Base-by-base conservation (phyloP, 176 grass and related monocot genomes). In the Carex scoparia region DNA sequence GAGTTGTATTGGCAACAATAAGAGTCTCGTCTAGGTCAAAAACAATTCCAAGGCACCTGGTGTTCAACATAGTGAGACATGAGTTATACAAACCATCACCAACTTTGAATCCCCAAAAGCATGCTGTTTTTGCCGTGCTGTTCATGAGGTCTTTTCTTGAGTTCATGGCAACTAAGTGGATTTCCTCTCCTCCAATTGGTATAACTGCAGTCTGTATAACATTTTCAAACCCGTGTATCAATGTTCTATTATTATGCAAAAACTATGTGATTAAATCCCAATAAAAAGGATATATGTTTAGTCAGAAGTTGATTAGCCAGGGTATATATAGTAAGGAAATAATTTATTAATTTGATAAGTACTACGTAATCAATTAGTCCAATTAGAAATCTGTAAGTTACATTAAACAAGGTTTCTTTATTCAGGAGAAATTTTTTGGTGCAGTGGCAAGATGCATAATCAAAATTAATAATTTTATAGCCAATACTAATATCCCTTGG, bases 1-100 rank as follows among this genome's bases (percentile, higher is more conserved):
- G 88, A 64, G 85, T 87, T 49, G 96, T 99, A 85, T 92, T 94
- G 83, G 96, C 91, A 33, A 99, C 93, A 72, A 99, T 81, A 86
- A 99, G 90, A 78, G 96, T 99, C 84, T 99, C 96, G 84, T 99
- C 96, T 71, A 99, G 90, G 73, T 99, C 96, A 89, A 99, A 99
- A 78, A 99, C 96, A 23, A 99, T 95, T 71, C 90, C 91, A 0
- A 99, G 91, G 86, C 96, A 99, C 38, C 91, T 86, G 56, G 93
- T 90, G 84, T 99, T 99, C 81, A 99, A 86, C 93, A 99, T 95
- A 3, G 88, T 86, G 86, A 99, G 91, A 81, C 93, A 94, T 55
- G 93, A 94, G 86, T 85, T 87, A 32, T 99, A 99, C 84, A 95
- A 23, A 58, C 93, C 87, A 80, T 81, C 87, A 86, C 85, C 88